These are phyloP conservation scores for Arachis stenosperma DNA, from an alignment of 306 rosid species.

Conservation along the genomic window DNA sequence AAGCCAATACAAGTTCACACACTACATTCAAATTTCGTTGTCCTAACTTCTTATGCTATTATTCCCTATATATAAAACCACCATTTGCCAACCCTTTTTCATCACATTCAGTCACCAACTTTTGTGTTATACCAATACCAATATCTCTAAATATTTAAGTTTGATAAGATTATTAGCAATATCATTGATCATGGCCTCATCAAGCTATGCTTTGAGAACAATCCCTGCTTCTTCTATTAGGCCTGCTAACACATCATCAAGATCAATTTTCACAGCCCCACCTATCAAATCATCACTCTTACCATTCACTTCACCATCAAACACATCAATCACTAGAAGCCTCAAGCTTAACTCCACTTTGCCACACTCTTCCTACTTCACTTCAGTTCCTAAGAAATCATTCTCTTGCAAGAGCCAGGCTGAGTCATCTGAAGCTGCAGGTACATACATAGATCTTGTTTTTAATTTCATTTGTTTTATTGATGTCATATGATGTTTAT, in stretches of 20 bases:
- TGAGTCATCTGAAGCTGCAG: conserved; percentile 21
- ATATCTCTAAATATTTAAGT: background rate
- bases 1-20: background rate
- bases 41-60: background rate
- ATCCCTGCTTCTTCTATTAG: conserved; percentile 36
- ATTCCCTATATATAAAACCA: conserved; percentile 9
- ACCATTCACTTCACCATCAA: conserved; percentile 38
- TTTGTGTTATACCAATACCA: background rate
- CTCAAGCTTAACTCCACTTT: conserved; percentile 28
- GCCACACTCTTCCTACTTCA: background rate
- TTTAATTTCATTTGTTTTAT: background rate
- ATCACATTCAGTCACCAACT: background rate
- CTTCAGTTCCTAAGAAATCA: conserved; percentile 36
- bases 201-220: conserved; percentile 42
- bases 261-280: conserved; percentile 33
- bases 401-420: conserved; percentile 51
- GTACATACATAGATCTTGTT: conserved; percentile 4
- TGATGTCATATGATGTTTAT: no score
- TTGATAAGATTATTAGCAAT: background rate
- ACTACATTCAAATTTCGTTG: background rate
- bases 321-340: conserved; percentile 23
- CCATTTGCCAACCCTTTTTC: background rate
- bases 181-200: conserved; percentile 47
- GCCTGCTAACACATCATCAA: conserved; percentile 35
- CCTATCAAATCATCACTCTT: conserved; percentile 4